A percentile compares a stretch with the other conserved stretches of the same genome.
Evolutionary conservation across 2,329 filamentous ascomycete species (phyloP).

Genomic region (Apiospora sp.): DNA sequence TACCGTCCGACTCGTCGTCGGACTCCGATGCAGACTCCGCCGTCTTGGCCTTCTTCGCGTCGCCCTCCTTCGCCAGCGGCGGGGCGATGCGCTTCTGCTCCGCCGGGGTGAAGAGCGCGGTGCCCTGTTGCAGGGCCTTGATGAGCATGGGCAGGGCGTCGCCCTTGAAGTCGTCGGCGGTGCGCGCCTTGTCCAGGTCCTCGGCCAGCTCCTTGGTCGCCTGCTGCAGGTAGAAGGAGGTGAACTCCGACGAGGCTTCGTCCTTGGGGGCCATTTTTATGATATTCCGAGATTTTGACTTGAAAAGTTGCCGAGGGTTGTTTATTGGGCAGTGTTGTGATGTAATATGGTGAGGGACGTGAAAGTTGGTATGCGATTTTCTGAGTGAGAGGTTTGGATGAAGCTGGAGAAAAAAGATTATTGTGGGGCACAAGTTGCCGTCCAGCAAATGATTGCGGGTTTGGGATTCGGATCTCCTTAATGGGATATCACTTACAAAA

Average conservation of each 20-base stretch:
- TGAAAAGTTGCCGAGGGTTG: background rate
- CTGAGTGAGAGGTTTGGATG: background rate
- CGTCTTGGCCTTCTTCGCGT: slow-evolving; percentile 32
- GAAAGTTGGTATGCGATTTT: background rate
- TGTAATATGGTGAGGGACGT: background rate
- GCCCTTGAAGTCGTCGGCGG: slow-evolving; percentile 73
- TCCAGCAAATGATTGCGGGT: background rate
- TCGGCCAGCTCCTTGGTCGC: slow-evolving; percentile 76
- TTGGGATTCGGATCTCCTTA: background rate
- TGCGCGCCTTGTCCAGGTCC: slow-evolving; percentile 74
- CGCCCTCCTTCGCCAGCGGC: slow-evolving; percentile 24
- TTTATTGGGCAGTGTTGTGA: background rate
- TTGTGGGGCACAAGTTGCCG: background rate
- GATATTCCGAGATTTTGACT: background rate
- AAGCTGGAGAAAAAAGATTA: slow-evolving; percentile 13
- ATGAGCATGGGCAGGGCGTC: slow-evolving; percentile 72
- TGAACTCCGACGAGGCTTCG: slow-evolving; percentile 53
- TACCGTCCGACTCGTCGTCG: background rate
- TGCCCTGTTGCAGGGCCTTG: slow-evolving; percentile 73
- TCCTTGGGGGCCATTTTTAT: slow-evolving; percentile 11
- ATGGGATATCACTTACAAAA: background rate
- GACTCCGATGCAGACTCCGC: background rate
- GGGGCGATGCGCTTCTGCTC: slow-evolving; percentile 50
- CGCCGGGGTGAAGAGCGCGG: slow-evolving; percentile 64
- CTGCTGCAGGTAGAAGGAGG: slow-evolving; percentile 73